Evolutionary conservation across 2,329 filamentous ascomycete genomes (phyloP).

Genomic region (Colletotrichum theobromicola): DNA sequence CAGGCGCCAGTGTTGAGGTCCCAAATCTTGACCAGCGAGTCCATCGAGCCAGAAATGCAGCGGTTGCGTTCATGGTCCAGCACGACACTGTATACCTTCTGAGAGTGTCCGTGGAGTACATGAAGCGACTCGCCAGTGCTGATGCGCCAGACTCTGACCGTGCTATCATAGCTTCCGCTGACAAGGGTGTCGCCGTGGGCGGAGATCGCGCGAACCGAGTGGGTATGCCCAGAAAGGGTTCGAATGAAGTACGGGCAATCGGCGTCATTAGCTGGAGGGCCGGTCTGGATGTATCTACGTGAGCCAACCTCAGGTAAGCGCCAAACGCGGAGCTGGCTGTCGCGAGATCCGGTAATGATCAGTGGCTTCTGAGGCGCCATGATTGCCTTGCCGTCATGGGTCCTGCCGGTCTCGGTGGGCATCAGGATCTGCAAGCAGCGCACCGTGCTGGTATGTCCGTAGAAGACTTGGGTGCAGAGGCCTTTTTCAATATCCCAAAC

Average conservation of each 20-base stretch:
- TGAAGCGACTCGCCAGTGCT: slow-evolving; percentile 91
- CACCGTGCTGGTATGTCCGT: slow-evolving; percentile 96
- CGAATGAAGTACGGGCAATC: slow-evolving; percentile 97
- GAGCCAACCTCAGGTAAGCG: slow-evolving; percentile 84
- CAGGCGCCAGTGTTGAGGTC: slow-evolving; percentile 85
- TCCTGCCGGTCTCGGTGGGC: slow-evolving; percentile 78
- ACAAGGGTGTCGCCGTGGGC: slow-evolving; percentile 96
- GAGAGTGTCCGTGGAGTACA: slow-evolving; percentile 81
- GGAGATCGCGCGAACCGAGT: slow-evolving; percentile 95
- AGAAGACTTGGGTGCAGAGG: slow-evolving; percentile 92
- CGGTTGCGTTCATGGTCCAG: slow-evolving; percentile 89
- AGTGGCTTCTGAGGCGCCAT: slow-evolving; percentile 94
- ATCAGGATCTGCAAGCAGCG: slow-evolving; percentile 94
- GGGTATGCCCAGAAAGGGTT: slow-evolving; percentile 82
- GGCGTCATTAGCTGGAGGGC: slow-evolving; percentile 72
- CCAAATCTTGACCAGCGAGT: slow-evolving; percentile 98
- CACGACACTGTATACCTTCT: slow-evolving; percentile 98
- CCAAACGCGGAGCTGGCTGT: slow-evolving; percentile 95
- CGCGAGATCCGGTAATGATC: slow-evolving; percentile 96
- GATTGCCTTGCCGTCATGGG: slow-evolving; percentile 73
- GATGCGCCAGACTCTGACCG: slow-evolving; percentile 95
- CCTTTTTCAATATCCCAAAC: slow-evolving; percentile 98
- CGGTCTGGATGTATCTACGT: slow-evolving; percentile 78
- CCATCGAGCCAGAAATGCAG: slow-evolving; percentile 98
- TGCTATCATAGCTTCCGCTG: slow-evolving; percentile 95